A percentile compares a stretch with the other conserved stretches of the same genome.
These are phyloP conservation scores for Adansonia digitata DNA, from an alignment of 345 rosid genomes.

Conservation along the genomic window DNA sequence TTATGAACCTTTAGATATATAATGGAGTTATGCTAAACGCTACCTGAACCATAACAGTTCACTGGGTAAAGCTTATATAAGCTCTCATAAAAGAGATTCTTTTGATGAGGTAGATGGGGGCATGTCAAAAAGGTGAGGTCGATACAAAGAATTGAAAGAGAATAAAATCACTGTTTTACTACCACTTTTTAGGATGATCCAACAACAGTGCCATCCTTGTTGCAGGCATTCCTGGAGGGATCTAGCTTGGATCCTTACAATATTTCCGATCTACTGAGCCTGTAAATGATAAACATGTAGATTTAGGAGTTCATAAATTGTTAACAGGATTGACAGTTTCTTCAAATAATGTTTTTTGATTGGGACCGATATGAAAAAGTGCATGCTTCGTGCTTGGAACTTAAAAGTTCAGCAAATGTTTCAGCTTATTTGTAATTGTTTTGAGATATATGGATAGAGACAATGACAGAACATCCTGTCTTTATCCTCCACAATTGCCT, in stretches of 20 bases:
- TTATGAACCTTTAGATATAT: background rate
- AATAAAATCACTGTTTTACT: background rate
- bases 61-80: background rate
- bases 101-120: background rate
- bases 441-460: constrained; percentile 18
- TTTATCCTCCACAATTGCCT: constrained; percentile 11
- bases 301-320: background rate
- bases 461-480: constrained; percentile 10
- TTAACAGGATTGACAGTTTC: background rate
- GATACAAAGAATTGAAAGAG: background rate
- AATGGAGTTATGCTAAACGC: background rate
- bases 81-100: background rate
- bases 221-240: background rate
- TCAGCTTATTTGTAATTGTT: background rate
- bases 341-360: background rate
- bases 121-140: background rate
- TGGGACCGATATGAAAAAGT: background rate
- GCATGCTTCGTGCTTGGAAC: background rate
- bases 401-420: background rate
- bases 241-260: background rate
- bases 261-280: background rate
- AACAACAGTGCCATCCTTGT: too few relatives aligned
- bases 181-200: background rate
- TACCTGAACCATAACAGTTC: background rate
- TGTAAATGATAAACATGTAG: background rate